Conservation (phyloP, 148 eudicot genomes). For the Chenopodium formosanum region DNA sequence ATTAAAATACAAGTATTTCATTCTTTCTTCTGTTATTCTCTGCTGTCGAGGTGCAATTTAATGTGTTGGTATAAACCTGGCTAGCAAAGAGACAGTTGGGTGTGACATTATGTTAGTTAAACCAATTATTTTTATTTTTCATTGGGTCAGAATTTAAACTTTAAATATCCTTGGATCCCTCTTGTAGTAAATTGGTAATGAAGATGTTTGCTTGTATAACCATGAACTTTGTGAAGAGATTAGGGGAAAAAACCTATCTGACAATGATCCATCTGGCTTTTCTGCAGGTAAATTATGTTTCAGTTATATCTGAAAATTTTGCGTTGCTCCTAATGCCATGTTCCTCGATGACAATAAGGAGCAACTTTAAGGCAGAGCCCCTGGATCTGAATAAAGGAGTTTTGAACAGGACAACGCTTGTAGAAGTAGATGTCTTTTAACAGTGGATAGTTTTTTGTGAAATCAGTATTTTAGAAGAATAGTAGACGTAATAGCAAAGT, state of each 20-base stretch:
- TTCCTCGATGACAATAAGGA: slow-evolving; percentile 15
- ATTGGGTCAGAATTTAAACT: not conserved
- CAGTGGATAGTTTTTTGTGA: slow-evolving; percentile 17
- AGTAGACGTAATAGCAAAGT: not conserved
- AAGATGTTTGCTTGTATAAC: not conserved
- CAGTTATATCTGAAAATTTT: not conserved
- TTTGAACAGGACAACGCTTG: not conserved
- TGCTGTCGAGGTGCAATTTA: not conserved
- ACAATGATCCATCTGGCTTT: not conserved
- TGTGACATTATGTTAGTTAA: not conserved
- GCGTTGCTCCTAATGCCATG: slow-evolving; percentile 7
- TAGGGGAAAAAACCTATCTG: not conserved
- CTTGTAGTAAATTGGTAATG: not conserved
- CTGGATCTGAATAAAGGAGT: slow-evolving; percentile 17
- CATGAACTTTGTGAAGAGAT: not conserved
- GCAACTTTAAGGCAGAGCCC: slow-evolving; percentile 13
- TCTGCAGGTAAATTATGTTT: slow-evolving; percentile 33
- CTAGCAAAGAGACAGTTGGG: not conserved
- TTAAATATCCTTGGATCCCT: not conserved
- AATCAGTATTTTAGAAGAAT: not conserved
- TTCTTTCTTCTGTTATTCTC: not conserved
- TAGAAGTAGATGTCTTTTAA: slow-evolving; percentile 18
- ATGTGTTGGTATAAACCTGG: not conserved
- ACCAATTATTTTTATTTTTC: not conserved
- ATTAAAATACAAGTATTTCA: not conserved